A percentile compares a stretch with the other conserved stretches of the same genome.
These are phyloP conservation scores for Boletellus sp. DNA, from an alignment of 768 basidiomycete species.

Conservation along the genomic window DNA sequence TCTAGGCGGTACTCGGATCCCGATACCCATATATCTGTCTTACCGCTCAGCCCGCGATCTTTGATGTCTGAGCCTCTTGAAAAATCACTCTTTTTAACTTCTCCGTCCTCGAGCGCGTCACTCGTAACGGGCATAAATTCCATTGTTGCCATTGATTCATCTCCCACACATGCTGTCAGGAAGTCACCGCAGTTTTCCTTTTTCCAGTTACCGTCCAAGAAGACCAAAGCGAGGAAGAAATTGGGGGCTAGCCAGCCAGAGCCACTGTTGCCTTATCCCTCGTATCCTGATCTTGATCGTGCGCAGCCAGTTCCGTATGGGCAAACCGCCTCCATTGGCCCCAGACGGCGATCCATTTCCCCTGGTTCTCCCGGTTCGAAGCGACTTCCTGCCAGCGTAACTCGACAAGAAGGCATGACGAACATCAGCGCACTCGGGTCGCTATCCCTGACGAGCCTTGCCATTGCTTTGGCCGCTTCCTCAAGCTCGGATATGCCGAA, in stretches of 20 bases:
- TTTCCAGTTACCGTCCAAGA: conserved; percentile 18
- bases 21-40: conserved; percentile 35
- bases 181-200: conserved; percentile 13
- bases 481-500: conserved; percentile 26
- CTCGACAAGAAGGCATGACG: conserved; percentile 1
- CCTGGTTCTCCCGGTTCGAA: conserved; percentile 10
- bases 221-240: conserved; percentile 4
- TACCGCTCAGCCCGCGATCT: conserved; percentile 55
- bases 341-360: conserved; percentile 1
- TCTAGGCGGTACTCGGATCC: conserved; percentile 15
- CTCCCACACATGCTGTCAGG: neutral
- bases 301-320: neutral
- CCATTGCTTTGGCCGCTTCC: conserved; percentile 19
- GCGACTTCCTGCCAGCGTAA: conserved; percentile 2
- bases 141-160: neutral
- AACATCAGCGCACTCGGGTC: conserved; percentile 14
- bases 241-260: conserved; percentile 3
- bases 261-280: conserved; percentile 21
- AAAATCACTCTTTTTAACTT: conserved; percentile 52
- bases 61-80: conserved; percentile 57
- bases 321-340: neutral
- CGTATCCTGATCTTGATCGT: conserved; percentile 12
- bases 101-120: conserved; percentile 12
- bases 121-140: conserved; percentile 7
- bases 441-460: conserved; percentile 23